These are phyloP conservation scores for Cutaneotrichosporon curvatum DNA, from an alignment of 1,284 basidiomycete genomes.

Conservation along the genomic window DNA sequence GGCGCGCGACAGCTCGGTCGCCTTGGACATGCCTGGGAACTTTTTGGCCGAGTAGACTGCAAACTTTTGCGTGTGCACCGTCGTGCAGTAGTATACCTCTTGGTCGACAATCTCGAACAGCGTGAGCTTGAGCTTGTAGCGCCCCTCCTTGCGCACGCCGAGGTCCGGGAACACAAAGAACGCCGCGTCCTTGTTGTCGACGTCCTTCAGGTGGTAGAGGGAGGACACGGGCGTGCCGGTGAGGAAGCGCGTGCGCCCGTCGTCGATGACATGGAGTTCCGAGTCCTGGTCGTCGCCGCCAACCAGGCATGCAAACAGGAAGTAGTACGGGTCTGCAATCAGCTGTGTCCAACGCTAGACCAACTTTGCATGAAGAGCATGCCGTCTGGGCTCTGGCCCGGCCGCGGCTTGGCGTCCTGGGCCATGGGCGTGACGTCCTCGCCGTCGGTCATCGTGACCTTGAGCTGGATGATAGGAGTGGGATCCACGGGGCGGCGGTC, in stretches of 20 bases:
- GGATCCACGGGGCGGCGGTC: slow-evolving; percentile 92
- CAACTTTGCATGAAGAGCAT: slow-evolving; percentile 44
- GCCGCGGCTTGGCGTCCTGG: slow-evolving; percentile 11
- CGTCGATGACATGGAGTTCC: slow-evolving; percentile 89
- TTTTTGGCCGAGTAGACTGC: slow-evolving; percentile 87
- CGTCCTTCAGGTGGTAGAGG: slow-evolving; percentile 90
- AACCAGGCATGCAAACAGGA: slow-evolving; percentile 84
- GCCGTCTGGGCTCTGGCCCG: slow-evolving; percentile 10
- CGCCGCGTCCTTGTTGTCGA: slow-evolving; percentile 76
- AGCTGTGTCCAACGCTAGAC: slow-evolving; percentile 4
- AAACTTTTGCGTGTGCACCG: slow-evolving; percentile 75
- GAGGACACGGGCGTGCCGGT: slow-evolving; percentile 65
- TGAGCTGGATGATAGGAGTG: slow-evolving; percentile 89
- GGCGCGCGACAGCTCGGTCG: slow-evolving; percentile 76
- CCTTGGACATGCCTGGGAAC: slow-evolving; percentile 74
- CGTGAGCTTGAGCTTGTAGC: slow-evolving; percentile 76
- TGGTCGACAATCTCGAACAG: slow-evolving; percentile 87
- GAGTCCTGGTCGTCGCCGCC: slow-evolving; percentile 68
- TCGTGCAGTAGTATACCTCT: slow-evolving; percentile 78
- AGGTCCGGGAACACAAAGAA: slow-evolving; percentile 88
- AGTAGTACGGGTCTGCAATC: slow-evolving; percentile 73
- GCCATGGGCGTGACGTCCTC: slow-evolving; percentile 33
- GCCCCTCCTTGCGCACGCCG: slow-evolving; percentile 81
- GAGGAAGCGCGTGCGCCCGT: slow-evolving; percentile 56
- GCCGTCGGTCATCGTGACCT: slow-evolving; percentile 66